Evolutionary conservation across 768 basidiomycete species (phyloP).

Genomic region (Dacryopinax primogenitus): DNA sequence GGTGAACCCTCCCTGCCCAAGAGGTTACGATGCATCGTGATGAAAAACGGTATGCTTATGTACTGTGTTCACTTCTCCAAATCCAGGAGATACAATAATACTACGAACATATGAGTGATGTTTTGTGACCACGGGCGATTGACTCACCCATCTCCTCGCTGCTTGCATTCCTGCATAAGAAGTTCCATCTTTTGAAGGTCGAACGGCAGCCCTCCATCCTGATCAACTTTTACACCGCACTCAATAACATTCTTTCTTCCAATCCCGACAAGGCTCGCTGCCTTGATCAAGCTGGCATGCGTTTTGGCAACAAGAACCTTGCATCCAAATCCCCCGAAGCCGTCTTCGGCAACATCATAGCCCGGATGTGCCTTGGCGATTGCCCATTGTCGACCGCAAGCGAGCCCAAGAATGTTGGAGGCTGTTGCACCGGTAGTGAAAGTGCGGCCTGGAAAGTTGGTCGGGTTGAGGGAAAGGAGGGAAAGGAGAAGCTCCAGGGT

Average conservation of each 20-base stretch:
- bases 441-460: slow-evolving; percentile 26
- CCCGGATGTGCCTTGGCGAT: slow-evolving; percentile 20
- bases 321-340: slow-evolving; percentile 24
- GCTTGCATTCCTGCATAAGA: slow-evolving; percentile 21
- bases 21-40: not conserved
- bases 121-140: not conserved
- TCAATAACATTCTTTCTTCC: slow-evolving; percentile 30
- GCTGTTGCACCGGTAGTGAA: slow-evolving; percentile 35
- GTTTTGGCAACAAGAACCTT: slow-evolving; percentile 28
- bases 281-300: slow-evolving; percentile 33
- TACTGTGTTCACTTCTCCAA: slow-evolving; percentile 36
- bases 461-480: slow-evolving; percentile 20
- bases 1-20: slow-evolving; percentile 26
- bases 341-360: slow-evolving; percentile 31
- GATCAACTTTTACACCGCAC: slow-evolving; percentile 13
- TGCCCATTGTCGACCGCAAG: slow-evolving; percentile 29
- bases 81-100: slow-evolving; percentile 22
- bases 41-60: not conserved
- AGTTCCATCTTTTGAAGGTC: slow-evolving; percentile 25
- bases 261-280: slow-evolving; percentile 30
- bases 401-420: slow-evolving; percentile 32
- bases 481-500: slow-evolving; percentile 25
- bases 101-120: not conserved
- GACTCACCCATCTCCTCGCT: slow-evolving; percentile 21
- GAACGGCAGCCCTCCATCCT: slow-evolving; percentile 23